A percentile compares a stretch with the other conserved stretches of the same genome.
Conservation (phyloP, 2,329 filamentous ascomycete genomes). For the Paradendryphiella salina region DNA sequence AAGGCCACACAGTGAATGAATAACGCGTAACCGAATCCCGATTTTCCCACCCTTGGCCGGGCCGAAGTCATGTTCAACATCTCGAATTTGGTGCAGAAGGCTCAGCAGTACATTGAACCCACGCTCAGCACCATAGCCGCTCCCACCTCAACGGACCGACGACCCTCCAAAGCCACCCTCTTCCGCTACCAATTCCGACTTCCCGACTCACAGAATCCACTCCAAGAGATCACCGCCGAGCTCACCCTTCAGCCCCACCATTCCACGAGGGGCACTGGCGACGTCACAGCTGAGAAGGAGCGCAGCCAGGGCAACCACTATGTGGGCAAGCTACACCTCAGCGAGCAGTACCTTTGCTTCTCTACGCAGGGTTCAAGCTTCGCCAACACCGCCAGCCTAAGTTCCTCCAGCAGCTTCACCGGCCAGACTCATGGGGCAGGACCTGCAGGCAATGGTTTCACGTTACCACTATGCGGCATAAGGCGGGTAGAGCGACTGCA, state of each 20-base stretch:
- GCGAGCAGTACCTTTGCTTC: conserved; percentile 94
- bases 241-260: conserved; percentile 77
- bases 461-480: conserved; percentile 87
- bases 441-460: conserved; percentile 93
- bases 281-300: conserved; percentile 60
- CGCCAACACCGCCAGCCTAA: conserved; percentile 74
- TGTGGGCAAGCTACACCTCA: conserved; percentile 88
- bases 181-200: conserved; percentile 97
- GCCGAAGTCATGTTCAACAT: conserved; percentile 54
- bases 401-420: conserved; percentile 80
- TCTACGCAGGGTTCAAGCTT: conserved; percentile 92
- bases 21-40: conserved; percentile 18
- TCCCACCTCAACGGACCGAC: conserved; percentile 69
- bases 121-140: conserved; percentile 67
- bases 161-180: conserved; percentile 86
- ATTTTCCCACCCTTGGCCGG: conserved; percentile 16
- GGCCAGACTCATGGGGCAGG: conserved; percentile 92
- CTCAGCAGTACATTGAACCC: conserved; percentile 91
- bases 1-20: conserved; percentile 20
- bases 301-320: conserved; percentile 80
- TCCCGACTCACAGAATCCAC: conserved; percentile 84
- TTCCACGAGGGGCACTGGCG: conserved; percentile 51
- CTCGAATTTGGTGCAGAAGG: conserved; percentile 89
- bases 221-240: conserved; percentile 96
- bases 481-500: conserved; percentile 89